Evolutionary conservation across 371 early-diverging fungal species (phyloP).

Genomic region (Dichotomocladium elegans): DNA sequence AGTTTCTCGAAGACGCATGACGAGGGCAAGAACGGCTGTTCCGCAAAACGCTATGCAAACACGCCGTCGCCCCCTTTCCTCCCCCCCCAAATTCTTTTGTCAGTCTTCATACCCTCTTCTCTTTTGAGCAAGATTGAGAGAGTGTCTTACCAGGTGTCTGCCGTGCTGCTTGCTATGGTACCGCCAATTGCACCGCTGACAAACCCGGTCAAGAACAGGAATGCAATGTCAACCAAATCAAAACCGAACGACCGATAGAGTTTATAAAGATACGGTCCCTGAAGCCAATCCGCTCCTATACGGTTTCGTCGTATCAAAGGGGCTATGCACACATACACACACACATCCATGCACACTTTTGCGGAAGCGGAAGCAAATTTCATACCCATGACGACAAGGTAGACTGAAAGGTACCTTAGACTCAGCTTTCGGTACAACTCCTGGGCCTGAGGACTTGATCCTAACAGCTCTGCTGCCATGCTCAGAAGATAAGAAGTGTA

Average conservation of each 20-base stretch:
- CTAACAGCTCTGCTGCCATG: too few relatives aligned
- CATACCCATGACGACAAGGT: slow-evolving; percentile 64
- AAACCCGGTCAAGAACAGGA: slow-evolving; percentile 72
- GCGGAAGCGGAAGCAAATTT: too few relatives aligned
- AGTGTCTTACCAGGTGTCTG: slow-evolving; percentile 63
- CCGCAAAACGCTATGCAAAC: slow-evolving; percentile 63
- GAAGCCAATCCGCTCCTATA: slow-evolving; percentile 72
- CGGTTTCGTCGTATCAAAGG: too few relatives aligned
- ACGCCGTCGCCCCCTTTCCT: slow-evolving; percentile 64
- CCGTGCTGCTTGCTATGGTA: slow-evolving; percentile 65
- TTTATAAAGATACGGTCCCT: slow-evolving; percentile 71
- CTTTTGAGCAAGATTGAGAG: not conserved
- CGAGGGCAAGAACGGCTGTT: slow-evolving; percentile 52
- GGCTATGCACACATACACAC: too few relatives aligned
- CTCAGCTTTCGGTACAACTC: too few relatives aligned
- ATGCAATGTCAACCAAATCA: slow-evolving; percentile 57
- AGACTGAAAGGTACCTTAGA: slow-evolving; percentile 55
- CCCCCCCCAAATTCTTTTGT: too few relatives aligned
- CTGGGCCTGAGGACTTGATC: too few relatives aligned
- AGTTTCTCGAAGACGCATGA: slow-evolving; percentile 47
- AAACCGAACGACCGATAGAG: slow-evolving; percentile 64
- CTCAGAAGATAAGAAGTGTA: too few relatives aligned
- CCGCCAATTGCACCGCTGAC: slow-evolving; percentile 72
- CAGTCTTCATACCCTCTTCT: not conserved
- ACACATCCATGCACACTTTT: too few relatives aligned